Conservation (phyloP, 1,139 yeast species). For the Taphrina wiesneri region DNA sequence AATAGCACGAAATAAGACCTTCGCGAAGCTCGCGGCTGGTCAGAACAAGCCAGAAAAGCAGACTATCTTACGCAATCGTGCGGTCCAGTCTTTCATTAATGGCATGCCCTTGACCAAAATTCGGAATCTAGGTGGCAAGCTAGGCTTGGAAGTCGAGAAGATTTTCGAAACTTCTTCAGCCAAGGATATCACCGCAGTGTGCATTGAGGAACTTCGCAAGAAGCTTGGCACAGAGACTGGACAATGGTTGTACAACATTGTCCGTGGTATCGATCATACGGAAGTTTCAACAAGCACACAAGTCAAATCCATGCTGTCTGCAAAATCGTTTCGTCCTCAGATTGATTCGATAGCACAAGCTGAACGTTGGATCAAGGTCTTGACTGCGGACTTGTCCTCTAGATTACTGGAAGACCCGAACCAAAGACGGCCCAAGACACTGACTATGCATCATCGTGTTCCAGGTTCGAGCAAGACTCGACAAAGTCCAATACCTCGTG, state of each 20-base stretch:
- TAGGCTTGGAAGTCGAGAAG: constrained; percentile 62
- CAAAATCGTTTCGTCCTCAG: constrained; percentile 69
- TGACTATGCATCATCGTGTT: constrained; percentile 41
- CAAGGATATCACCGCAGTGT: constrained; percentile 43
- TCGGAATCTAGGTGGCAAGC: constrained; percentile 89
- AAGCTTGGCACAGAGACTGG: constrained; percentile 51
- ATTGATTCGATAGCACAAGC: constrained; percentile 61
- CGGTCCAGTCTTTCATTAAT: constrained; percentile 57
- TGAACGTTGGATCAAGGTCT: constrained; percentile 77
- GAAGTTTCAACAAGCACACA: constrained; percentile 62
- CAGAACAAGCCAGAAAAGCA: constrained; percentile 72
- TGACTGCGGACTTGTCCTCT: constrained; percentile 73
- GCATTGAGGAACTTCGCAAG: constrained; percentile 43
- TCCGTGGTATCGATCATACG: constrained; percentile 60
- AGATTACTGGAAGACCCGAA: constrained; percentile 65
- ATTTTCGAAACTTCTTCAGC: constrained; percentile 40
- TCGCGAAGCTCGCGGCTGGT: constrained; percentile 90
- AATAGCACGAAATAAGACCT: constrained; percentile 66
- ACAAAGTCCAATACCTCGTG: constrained; percentile 38
- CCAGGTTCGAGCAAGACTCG: constrained; percentile 37
- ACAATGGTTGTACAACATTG: constrained; percentile 54
- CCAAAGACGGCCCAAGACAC: constrained; percentile 46
- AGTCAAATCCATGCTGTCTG: constrained; percentile 83
- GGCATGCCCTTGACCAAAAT: constrained; percentile 70
- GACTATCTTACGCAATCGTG: constrained; percentile 61